Conservation (phyloP, 495 filamentous ascomycete species). For the Podospora tetraspora region DNA sequence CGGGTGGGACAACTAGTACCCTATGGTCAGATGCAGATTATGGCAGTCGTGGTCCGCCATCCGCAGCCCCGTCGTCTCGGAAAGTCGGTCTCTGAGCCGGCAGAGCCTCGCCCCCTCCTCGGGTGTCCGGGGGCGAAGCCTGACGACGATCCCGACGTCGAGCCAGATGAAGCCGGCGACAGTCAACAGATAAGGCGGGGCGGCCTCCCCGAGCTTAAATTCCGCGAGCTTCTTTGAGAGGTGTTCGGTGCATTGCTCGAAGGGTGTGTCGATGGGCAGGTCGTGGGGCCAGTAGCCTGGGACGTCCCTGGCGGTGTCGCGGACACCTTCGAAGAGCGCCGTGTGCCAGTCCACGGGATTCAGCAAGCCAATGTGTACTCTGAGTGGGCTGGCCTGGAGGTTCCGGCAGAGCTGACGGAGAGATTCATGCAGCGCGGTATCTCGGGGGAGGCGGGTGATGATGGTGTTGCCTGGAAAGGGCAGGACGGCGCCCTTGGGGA, state of each 20-base stretch:
- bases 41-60: conserved; percentile 16
- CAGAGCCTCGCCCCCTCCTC: conserved; percentile 13
- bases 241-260: conserved; percentile 15
- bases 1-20: conserved; percentile 19
- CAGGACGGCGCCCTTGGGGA: conserved; percentile 18
- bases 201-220: conserved; percentile 11
- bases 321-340: conserved; percentile 27
- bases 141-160: conserved; percentile 12
- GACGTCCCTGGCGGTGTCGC: conserved; percentile 13
- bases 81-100: conserved; percentile 18
- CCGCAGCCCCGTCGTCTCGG: conserved; percentile 13
- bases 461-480: conserved; percentile 28
- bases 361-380: conserved; percentile 15
- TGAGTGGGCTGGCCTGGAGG: conserved; percentile 5
- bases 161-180: conserved; percentile 12
- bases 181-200: conserved; percentile 11
- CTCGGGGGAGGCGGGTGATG: conserved; percentile 17
- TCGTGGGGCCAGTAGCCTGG: conserved; percentile 20
- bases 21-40: conserved; percentile 20
- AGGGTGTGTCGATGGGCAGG: conserved; percentile 7
- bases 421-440: conserved; percentile 9
- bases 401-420: conserved; percentile 15
- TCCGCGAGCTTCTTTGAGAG: conserved; percentile 7
- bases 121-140: conserved; percentile 2
- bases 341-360: conserved; percentile 26